Percentiles rank a stretch among this genome's conserved stretches.
Evolutionary conservation across 108 stramenopile genomes (phyloP).

Genomic region (Bacterosira constricta): DNA sequence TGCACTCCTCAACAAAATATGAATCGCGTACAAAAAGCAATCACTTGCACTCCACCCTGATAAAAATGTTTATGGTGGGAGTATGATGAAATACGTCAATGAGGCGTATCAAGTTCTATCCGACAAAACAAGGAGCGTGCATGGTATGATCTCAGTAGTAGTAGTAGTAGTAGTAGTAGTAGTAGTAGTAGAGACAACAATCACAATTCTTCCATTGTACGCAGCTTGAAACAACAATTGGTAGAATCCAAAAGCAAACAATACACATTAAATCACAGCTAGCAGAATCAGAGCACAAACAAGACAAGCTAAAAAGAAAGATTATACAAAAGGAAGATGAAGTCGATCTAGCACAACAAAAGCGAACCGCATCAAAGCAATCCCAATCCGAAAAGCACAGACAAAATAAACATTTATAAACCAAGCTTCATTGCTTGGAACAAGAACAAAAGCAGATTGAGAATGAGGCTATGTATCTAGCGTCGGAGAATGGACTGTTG

Average conservation of each 20-base stretch:
- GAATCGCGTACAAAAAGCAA: background rate
- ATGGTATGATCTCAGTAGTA: background rate
- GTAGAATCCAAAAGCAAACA: too few species aligned
- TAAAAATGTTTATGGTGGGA: background rate
- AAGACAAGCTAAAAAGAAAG: too few species aligned
- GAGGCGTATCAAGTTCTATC: background rate
- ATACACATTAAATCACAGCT: too few species aligned
- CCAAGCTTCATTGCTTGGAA: too few species aligned
- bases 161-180: background rate
- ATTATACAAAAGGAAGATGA: too few species aligned
- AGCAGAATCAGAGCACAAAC: too few species aligned
- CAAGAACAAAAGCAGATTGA: background rate
- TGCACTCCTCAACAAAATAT: background rate
- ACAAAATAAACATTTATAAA: too few species aligned
- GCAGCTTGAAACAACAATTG: background rate
- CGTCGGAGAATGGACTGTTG: background rate
- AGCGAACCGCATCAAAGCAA: too few species aligned
- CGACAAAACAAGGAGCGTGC: background rate
- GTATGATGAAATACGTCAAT: background rate
- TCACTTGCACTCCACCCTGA: background rate
- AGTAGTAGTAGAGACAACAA: too few species aligned
- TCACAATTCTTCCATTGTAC: background rate
- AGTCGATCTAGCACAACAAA: too few species aligned
- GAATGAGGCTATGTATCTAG: background rate
- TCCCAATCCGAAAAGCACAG: too few species aligned